Evolutionary conservation across 306 rosid genomes (phyloP).

Genomic region (Argentina anserina): DNA sequence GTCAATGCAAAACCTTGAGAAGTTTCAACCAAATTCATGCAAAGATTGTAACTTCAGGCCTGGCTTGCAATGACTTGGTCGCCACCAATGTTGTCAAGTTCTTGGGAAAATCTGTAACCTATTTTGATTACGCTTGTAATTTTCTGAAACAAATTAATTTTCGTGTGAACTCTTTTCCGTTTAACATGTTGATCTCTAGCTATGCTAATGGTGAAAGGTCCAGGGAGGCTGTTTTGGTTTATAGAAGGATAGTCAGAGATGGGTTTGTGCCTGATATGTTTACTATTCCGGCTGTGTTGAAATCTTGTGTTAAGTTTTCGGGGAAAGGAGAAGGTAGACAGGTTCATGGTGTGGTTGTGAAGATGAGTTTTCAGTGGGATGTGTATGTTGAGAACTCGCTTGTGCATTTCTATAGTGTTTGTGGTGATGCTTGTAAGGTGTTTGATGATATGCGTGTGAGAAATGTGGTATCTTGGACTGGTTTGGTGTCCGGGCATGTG

Average conservation of each 20-base stretch:
- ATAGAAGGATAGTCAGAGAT: slow-evolving; percentile 44
- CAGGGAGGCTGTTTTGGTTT: slow-evolving; percentile 34
- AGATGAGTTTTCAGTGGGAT: slow-evolving; percentile 48
- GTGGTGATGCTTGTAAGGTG: slow-evolving; percentile 59
- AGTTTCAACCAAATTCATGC: slow-evolving; percentile 65
- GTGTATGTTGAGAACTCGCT: slow-evolving; percentile 57
- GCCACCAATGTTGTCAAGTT: slow-evolving; percentile 44
- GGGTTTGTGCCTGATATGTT: slow-evolving; percentile 67
- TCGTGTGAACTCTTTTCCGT: slow-evolving; percentile 62
- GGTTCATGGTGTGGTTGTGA: slow-evolving; percentile 49
- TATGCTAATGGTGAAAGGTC: slow-evolving; percentile 38
- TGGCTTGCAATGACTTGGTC: slow-evolving; percentile 45
- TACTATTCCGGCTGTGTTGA: slow-evolving; percentile 61
- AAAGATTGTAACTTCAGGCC: slow-evolving; percentile 45
- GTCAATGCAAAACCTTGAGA: slow-evolving; percentile 42
- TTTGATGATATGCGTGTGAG: slow-evolving; percentile 72
- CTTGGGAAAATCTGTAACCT: slow-evolving; percentile 41
- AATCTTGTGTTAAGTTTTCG: slow-evolving; percentile 64
- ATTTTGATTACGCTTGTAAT: slow-evolving; percentile 51
- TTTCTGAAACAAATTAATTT: slow-evolving; percentile 61
- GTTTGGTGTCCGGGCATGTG: slow-evolving; percentile 61
- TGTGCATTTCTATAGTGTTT: slow-evolving; percentile 48
- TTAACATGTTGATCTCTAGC: slow-evolving; percentile 48
- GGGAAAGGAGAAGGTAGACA: slow-evolving; percentile 57
- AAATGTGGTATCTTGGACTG: slow-evolving; percentile 85